Conservation (phyloP, 2,329 filamentous ascomycete species). For the Epichloe hybrida region DNA sequence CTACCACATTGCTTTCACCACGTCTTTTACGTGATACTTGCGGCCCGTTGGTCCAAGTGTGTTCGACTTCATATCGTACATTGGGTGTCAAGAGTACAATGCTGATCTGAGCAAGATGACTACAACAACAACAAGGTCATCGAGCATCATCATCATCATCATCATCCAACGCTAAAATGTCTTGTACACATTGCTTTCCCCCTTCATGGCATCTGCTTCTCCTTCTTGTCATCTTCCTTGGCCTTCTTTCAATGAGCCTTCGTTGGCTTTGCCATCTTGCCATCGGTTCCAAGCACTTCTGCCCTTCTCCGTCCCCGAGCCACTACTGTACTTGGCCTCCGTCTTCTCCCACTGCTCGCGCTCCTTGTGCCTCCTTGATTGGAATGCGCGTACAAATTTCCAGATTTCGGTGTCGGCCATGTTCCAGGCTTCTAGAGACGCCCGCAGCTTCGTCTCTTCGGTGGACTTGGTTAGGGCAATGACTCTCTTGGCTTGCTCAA, state of each 20-base stretch:
- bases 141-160: neutral
- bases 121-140: neutral
- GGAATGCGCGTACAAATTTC: constrained; percentile 58
- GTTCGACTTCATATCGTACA: too few species aligned
- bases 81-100: too few species aligned
- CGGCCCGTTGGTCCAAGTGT: too few species aligned
- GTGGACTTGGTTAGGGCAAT: constrained; percentile 33
- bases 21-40: too few species aligned
- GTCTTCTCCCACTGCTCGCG: constrained; percentile 56
- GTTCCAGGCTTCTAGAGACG: constrained; percentile 51
- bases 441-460: constrained; percentile 32
- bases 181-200: neutral
- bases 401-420: constrained; percentile 65
- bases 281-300: constrained; percentile 23
- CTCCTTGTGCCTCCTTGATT: constrained; percentile 50
- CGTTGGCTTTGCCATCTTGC: constrained; percentile 16
- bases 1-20: too few species aligned
- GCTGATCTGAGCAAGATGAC: neutral
- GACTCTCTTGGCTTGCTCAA: constrained; percentile 34
- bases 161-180: neutral
- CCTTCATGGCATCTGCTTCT: neutral
- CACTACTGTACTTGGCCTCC: constrained; percentile 50
- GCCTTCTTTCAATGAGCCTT: neutral
- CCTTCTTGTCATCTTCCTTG: neutral
- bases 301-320: constrained; percentile 39